Evolutionary conservation across 176 grass and related monocot species (phyloP).

Genomic region (Phyllostachys edulis): DNA sequence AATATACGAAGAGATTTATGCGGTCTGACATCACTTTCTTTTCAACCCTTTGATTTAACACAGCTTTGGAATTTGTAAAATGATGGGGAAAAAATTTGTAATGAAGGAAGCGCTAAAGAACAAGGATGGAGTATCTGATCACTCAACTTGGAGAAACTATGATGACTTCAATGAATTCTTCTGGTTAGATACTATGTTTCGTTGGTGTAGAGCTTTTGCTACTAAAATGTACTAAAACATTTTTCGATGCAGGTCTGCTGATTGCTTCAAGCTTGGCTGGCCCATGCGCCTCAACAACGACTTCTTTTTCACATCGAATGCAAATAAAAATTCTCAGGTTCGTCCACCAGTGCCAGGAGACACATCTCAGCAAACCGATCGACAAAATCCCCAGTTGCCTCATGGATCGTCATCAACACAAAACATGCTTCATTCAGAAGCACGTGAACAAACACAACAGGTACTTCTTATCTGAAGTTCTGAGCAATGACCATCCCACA

Average conservation of each 20-base stretch:
- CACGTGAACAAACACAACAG: conserved; percentile 29
- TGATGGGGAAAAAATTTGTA: background rate
- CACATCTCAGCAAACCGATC: conserved; percentile 17
- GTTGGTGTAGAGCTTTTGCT: conserved; percentile 4
- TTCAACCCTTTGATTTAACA: conserved; percentile 30
- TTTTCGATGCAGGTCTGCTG: conserved; percentile 56
- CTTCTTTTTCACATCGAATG: conserved; percentile 65
- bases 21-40: conserved; percentile 52
- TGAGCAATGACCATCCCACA: background rate
- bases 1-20: conserved; percentile 69
- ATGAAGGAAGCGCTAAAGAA: conserved; percentile 90
- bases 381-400: conserved; percentile 23
- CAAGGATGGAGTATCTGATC: conserved; percentile 75
- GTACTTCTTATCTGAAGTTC: conserved; percentile 15
- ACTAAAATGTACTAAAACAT: conserved; percentile 25
- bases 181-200: conserved; percentile 62
- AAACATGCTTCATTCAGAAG: conserved; percentile 3
- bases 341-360: background rate
- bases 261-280: conserved; percentile 98
- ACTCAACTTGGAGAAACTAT: conserved; percentile 99
- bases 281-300: conserved; percentile 79
- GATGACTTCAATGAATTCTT: conserved; percentile 98
- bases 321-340: conserved; percentile 8
- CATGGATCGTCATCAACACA: conserved; percentile 22
- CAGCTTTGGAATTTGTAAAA: conserved; percentile 29